These are phyloP conservation scores for Emmonsiellopsis sp. DNA, from an alignment of 2,329 filamentous ascomycete species.

Conservation along the genomic window DNA sequence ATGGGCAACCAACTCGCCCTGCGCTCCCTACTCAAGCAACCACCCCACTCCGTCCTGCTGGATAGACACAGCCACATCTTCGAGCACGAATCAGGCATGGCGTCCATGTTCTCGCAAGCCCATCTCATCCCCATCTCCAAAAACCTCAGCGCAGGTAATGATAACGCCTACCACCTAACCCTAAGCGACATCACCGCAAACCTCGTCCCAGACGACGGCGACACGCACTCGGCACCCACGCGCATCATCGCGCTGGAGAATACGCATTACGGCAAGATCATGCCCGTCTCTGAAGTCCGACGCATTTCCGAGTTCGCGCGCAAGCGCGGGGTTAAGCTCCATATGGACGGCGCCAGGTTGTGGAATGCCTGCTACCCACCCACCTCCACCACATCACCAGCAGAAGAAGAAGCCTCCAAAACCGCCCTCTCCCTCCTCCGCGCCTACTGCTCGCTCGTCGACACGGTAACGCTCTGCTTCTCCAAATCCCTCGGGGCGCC, in stretches of 20 bases:
- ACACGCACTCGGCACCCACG: conserved; percentile 72
- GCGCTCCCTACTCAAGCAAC: conserved; percentile 65
- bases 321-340: conserved; percentile 56
- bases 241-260: conserved; percentile 78
- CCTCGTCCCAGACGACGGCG: conserved; percentile 46
- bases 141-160: neutral
- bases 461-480: conserved; percentile 70
- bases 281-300: conserved; percentile 63
- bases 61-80: conserved; percentile 73
- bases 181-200: conserved; percentile 65
- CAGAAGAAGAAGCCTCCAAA: conserved; percentile 44
- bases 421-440: conserved; percentile 58
- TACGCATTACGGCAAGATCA: conserved; percentile 69
- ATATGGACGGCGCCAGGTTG: conserved; percentile 70
- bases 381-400: neutral
- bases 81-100: conserved; percentile 55
- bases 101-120: conserved; percentile 42
- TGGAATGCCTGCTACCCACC: conserved; percentile 55
- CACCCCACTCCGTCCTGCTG: conserved; percentile 71
- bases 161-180: conserved; percentile 66
- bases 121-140: neutral
- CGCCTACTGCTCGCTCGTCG: conserved; percentile 60
- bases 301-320: conserved; percentile 63
- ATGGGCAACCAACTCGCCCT: conserved; percentile 90
- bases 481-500: conserved; percentile 77